Evolutionary conservation across 441 rosid genomes (phyloP).

Genomic region (Arabidopsis hybrid): DNA sequence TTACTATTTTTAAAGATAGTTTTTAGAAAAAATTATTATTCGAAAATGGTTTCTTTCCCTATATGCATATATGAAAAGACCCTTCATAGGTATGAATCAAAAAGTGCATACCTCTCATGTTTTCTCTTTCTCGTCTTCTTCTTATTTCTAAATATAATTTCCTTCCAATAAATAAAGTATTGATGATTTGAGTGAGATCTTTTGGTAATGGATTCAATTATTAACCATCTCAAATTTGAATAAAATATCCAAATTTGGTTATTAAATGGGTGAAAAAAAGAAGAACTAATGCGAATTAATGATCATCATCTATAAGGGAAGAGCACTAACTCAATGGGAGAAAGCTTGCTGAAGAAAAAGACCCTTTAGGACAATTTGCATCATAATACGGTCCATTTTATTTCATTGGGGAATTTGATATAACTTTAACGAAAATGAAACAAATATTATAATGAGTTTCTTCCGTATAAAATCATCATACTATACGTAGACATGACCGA

Average conservation of each 20-base stretch:
- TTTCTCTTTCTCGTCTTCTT: conserved; percentile 21
- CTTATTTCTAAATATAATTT: conserved; percentile 15
- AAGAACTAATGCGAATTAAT: conserved; percentile 38
- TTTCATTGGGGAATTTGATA: conserved; percentile 18
- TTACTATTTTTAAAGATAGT: conserved; percentile 4
- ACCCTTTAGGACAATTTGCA: conserved; percentile 44
- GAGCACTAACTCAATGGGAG: conserved; percentile 51
- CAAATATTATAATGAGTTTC: conserved; percentile 30
- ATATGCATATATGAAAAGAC: conserved; percentile 41
- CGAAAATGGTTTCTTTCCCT: conserved; percentile 32
- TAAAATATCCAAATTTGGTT: conserved; percentile 35
- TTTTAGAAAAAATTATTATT: not conserved
- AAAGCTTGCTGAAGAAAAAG: conserved; percentile 46
- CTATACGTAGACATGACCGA: conserved; percentile 33
- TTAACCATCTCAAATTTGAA: conserved; percentile 23
- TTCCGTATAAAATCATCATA: conserved; percentile 44
- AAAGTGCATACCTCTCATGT: conserved; percentile 44
- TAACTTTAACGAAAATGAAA: conserved; percentile 33
- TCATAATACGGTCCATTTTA: conserved; percentile 33
- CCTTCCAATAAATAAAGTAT: conserved; percentile 17
- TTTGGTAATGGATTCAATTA: conserved; percentile 32
- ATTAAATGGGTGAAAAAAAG: conserved; percentile 21
- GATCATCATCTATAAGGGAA: conserved; percentile 46
- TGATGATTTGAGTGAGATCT: conserved; percentile 26
- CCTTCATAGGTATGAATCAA: conserved; percentile 39